A percentile compares a stretch with the other conserved stretches of the same genome.
phyloP scores from a whole-genome alignment of 768 basidiomycete species.

The Suillus weaverae region DNA sequence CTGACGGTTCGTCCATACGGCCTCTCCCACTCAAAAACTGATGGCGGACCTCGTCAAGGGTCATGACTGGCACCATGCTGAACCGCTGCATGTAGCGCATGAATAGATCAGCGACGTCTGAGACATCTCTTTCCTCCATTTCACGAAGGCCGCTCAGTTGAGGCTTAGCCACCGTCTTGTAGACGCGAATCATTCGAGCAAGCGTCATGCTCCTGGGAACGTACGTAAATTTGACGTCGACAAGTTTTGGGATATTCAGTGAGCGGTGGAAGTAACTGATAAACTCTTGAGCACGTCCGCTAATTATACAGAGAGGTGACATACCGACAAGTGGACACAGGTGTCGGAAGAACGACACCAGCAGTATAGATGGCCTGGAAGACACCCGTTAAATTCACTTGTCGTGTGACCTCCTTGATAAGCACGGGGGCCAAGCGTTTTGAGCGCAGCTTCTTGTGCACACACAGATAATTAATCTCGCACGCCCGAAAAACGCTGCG shows the following conservation, averaged over 20 bases:
- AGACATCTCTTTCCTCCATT: conserved; percentile 80
- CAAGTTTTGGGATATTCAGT: conserved; percentile 87
- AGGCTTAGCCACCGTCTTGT: conserved; percentile 60
- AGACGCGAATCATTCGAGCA: conserved; percentile 82
- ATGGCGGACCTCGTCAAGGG: conserved; percentile 78
- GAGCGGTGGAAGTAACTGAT: conserved; percentile 88
- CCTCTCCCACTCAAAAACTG: conserved; percentile 86
- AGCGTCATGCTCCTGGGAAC: conserved; percentile 87
- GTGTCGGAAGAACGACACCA: conserved; percentile 91
- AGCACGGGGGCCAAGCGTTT: conserved; percentile 94
- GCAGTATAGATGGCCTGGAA: conserved; percentile 99
- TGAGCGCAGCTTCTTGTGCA: conserved; percentile 95
- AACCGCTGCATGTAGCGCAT: conserved; percentile 81
- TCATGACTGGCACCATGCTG: conserved; percentile 75
- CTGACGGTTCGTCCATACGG: conserved; percentile 40
- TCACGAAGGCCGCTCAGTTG: conserved; percentile 73
- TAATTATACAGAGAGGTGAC: conserved; percentile 18
- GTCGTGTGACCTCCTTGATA: conserved; percentile 96
- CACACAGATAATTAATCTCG: conserved; percentile 97
- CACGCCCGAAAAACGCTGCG: conserved; percentile 65
- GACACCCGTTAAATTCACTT: conserved; percentile 83
- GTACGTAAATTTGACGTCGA: conserved; percentile 86
- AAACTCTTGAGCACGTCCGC: conserved; percentile 10
- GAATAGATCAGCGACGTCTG: conserved; percentile 69
- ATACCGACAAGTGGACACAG: conserved; percentile 81